Evolutionary conservation across 2,329 filamentous ascomycete species (phyloP), one percentile per base, ranked within the genome.

Genomic region (Xylaria sp.): DNA sequence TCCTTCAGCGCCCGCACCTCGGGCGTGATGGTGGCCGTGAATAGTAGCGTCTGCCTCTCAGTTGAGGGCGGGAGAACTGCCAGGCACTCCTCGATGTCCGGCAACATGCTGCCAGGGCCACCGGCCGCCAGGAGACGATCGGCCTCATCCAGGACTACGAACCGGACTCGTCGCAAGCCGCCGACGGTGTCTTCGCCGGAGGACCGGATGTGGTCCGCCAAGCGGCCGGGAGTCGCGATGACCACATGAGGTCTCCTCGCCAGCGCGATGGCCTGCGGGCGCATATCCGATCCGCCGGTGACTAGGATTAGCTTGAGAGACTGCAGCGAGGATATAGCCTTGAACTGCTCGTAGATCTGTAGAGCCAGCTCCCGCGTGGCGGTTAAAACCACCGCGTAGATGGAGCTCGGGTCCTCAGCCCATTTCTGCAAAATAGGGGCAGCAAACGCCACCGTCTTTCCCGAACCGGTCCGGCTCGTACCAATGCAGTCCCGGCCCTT

Each of bases 321-420:
- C 66, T 96, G 91, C 0, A 90, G 89, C 3, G 92, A 86, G 2
- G 91, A 93, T 50, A 99, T 91, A 13, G 94, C 94, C 69, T 91
- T 91, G 76, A 97, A 88, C 72, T 99, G 94, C 75, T 99, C 94
- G 71, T 88, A 95, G 45, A 99, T 97, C 70, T 99, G 94, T 19
- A 97, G 82, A 3, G 94, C 94, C 54, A 99, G 83, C 76, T 99
- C 94, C 65, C 90, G 84, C 53, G 91, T 96, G 18, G 92, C 92
- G 7, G 94, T 99, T 66, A 99, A 76, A 13, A 99, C 84, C 5
- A 99, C 77, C 1, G 86, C 93, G 72, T 91, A 99, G 64, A 97
- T 93, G 40, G 91, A 94, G 54, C 88, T 88, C 1, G 94, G 94
- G 75, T 99, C 92, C 68, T 92, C 84, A 2, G 93, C 86, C 92